Conservation (phyloP, 306 rosid species). For the Echinosophora koreensis region DNA sequence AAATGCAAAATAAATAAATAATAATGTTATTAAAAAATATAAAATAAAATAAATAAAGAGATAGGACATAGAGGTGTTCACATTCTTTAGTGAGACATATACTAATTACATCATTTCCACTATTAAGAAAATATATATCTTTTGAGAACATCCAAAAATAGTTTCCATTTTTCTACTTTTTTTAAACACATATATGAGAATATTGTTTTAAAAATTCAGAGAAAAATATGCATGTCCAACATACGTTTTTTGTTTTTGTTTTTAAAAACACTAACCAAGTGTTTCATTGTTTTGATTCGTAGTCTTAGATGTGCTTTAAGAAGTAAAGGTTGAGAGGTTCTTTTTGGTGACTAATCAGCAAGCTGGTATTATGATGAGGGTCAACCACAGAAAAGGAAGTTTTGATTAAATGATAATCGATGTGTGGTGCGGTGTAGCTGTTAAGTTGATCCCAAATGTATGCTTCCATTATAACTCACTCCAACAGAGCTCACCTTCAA, state of each 20-base stretch:
- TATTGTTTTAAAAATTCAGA: not conserved
- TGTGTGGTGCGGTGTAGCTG: not conserved
- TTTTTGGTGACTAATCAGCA: slow-evolving; percentile 10
- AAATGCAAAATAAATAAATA: no score
- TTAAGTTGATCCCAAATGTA: not conserved
- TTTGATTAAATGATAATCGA: not conserved
- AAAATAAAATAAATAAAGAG: no score
- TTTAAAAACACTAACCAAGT: no score
- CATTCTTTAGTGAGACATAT: no score
- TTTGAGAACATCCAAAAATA: not conserved
- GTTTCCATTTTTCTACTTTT: not conserved
- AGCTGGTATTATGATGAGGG: not conserved
- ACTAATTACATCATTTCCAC: not conserved
- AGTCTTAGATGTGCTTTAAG: not conserved
- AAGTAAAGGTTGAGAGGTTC: slow-evolving; percentile 10
- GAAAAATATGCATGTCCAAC: not conserved
- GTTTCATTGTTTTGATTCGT: not conserved
- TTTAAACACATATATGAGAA: not conserved
- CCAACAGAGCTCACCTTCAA: not conserved
- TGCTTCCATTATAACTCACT: slow-evolving; percentile 7
- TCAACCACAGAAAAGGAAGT: slow-evolving; percentile 6
- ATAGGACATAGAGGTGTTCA: no score
- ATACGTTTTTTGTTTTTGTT: no score
- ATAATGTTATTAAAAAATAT: no score
- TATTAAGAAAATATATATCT: not conserved